A percentile compares a stretch with the other conserved stretches of the same genome.
Evolutionary conservation across 805 yeast species (phyloP).

Genomic region (Candida argentea): DNA sequence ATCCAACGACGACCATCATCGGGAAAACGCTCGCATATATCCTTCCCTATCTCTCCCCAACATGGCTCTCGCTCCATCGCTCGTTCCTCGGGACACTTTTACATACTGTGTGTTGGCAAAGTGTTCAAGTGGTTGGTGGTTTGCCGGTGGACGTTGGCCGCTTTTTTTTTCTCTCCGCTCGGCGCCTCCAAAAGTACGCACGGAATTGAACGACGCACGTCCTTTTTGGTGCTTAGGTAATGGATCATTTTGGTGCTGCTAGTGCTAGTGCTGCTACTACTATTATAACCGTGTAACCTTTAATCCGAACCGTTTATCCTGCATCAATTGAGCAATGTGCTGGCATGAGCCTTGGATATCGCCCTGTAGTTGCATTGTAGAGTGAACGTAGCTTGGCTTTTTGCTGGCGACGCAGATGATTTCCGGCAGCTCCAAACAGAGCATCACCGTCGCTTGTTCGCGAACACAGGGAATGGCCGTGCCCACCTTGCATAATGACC

Average conservation of each 20-base stretch:
- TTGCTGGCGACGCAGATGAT: constrained; percentile 74
- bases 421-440: constrained; percentile 41
- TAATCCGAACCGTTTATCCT: constrained; percentile 64
- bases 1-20: too few relatives aligned
- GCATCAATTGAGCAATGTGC: constrained; percentile 47
- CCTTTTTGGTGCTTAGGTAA: too few relatives aligned
- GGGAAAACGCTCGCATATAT: too few relatives aligned
- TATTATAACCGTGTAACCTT: constrained; percentile 55
- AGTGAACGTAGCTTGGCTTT: constrained; percentile 83
- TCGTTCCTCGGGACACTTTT: too few relatives aligned
- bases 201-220: not conserved
- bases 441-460: constrained; percentile 66
- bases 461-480: constrained; percentile 43
- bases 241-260: too few relatives aligned
- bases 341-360: constrained; percentile 35
- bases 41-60: too few relatives aligned
- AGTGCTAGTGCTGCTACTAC: too few relatives aligned
- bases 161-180: too few relatives aligned
- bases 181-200: not conserved
- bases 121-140: constrained; percentile 1
- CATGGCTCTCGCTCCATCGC: too few relatives aligned
- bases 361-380: constrained; percentile 53
- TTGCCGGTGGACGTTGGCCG: too few relatives aligned
- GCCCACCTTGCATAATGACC: constrained; percentile 44
- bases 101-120: too few relatives aligned